phyloP scores from a whole-genome alignment of 179 eudicot species.

The Pouteria campechiana region DNA sequence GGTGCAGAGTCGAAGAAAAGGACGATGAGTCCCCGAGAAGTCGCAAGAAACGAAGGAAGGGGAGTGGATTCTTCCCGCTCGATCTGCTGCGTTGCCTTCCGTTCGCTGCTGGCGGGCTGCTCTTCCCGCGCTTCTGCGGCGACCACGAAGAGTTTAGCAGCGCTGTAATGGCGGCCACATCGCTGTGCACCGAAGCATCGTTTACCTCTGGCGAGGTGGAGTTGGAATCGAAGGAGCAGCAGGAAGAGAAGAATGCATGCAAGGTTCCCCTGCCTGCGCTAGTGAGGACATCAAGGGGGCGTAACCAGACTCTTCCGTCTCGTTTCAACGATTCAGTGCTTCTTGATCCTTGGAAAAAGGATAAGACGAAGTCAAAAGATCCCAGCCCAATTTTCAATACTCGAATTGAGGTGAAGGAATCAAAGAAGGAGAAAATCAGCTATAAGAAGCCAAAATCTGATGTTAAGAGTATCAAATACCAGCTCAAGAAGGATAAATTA shows the following conservation, averaged over 20 bases:
- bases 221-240: conserved; percentile 8
- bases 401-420: conserved; percentile 20
- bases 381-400: conserved; percentile 12
- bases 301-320: conserved; percentile 91
- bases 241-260: conserved; percentile 7
- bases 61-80: conserved; percentile 34
- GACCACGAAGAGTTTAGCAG: conserved; percentile 7
- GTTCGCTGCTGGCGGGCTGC: conserved; percentile 24
- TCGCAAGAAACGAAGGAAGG: conserved; percentile 34
- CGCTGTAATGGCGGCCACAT: conserved; percentile 13
- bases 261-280: conserved; percentile 53
- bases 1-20: conserved; percentile 55
- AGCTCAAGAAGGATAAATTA: conserved; percentile 21
- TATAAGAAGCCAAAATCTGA: conserved; percentile 14
- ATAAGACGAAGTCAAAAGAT: conserved; percentile 20
- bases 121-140: conserved; percentile 13
- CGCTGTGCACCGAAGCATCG: conserved; percentile 23
- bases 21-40: conserved; percentile 33
- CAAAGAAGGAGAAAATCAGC: conserved; percentile 21
- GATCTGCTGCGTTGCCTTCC: conserved; percentile 63
- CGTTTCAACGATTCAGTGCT: conserved; percentile 80
- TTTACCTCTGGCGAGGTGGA: conserved; percentile 15
- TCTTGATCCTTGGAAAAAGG: conserved; percentile 99
- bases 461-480: conserved; percentile 8
- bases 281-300: conserved; percentile 79